Evolutionary conservation across 768 basidiomycete genomes (phyloP).

Genomic region (Filobasidium wieringae): DNA sequence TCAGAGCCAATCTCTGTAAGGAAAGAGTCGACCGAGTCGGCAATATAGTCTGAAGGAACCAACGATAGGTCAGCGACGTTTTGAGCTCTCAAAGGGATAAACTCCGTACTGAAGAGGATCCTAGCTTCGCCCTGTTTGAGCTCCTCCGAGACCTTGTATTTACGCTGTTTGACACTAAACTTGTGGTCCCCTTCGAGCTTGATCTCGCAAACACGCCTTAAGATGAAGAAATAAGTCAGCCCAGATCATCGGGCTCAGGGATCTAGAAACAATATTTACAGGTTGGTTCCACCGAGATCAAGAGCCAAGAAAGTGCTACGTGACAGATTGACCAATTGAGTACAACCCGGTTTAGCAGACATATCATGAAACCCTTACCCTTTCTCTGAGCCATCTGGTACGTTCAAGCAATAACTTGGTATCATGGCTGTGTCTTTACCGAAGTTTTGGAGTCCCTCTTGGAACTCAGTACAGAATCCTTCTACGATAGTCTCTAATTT

Average conservation of each 20-base stretch:
- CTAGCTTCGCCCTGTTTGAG: slow-evolving; percentile 86
- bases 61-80: not conserved
- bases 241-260: not conserved
- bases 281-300: slow-evolving; percentile 93
- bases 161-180: slow-evolving; percentile 83
- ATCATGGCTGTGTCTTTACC: slow-evolving; percentile 86
- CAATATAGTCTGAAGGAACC: slow-evolving; percentile 69
- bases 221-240: not conserved
- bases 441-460: slow-evolving; percentile 59
- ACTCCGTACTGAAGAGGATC: slow-evolving; percentile 62
- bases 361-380: slow-evolving; percentile 49
- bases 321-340: not conserved
- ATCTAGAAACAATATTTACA: slow-evolving; percentile 49
- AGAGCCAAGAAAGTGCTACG: slow-evolving; percentile 84
- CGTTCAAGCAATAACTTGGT: slow-evolving; percentile 91
- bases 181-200: slow-evolving; percentile 77
- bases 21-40: slow-evolving; percentile 91
- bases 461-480: slow-evolving; percentile 70
- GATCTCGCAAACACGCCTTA: slow-evolving; percentile 87
- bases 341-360: not conserved
- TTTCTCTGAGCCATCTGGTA: slow-evolving; percentile 84
- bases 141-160: slow-evolving; percentile 87
- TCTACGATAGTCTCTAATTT: slow-evolving; percentile 58
- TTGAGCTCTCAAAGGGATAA: not conserved
- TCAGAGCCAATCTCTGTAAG: slow-evolving; percentile 53